A percentile compares a stretch with the other conserved stretches of the same genome.
These are phyloP conservation scores for Nemania sp. DNA, from an alignment of 2,329 filamentous ascomycete species.

Conservation along the genomic window DNA sequence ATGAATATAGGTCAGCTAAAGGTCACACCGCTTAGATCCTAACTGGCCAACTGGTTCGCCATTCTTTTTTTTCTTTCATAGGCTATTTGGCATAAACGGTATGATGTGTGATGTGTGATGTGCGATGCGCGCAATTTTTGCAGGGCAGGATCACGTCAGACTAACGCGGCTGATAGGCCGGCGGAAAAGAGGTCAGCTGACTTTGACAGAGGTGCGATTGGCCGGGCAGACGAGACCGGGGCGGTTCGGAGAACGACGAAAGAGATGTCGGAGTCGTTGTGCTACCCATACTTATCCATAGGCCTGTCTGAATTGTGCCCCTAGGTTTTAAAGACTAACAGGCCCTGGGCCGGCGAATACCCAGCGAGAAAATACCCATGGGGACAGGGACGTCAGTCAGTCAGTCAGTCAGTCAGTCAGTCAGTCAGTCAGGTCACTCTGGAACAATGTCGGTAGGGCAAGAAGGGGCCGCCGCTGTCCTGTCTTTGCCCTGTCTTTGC, in stretches of 20 bases:
- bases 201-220: slow-evolving; percentile 12
- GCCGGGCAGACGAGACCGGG: slow-evolving; percentile 10
- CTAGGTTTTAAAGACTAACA: background rate
- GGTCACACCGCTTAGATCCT: background rate
- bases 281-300: background rate
- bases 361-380: background rate
- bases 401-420: background rate
- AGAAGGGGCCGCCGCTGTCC: slow-evolving; percentile 1
- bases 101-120: background rate
- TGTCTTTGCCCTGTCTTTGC: slow-evolving; percentile 11
- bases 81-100: background rate
- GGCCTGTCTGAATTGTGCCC: no score
- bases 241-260: slow-evolving; percentile 17
- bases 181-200: slow-evolving; percentile 29
- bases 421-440: slow-evolving; percentile 34
- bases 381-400: background rate
- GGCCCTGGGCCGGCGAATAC: background rate
- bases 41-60: background rate
- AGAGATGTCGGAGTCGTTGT: background rate
- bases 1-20: background rate
- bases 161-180: slow-evolving; percentile 18
- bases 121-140: background rate
- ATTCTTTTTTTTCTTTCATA: background rate
- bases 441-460: slow-evolving; percentile 29
- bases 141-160: slow-evolving; percentile 25